Conservation (phyloP, 1,139 yeast species). For the Debaryomyces subglobosus region DNA sequence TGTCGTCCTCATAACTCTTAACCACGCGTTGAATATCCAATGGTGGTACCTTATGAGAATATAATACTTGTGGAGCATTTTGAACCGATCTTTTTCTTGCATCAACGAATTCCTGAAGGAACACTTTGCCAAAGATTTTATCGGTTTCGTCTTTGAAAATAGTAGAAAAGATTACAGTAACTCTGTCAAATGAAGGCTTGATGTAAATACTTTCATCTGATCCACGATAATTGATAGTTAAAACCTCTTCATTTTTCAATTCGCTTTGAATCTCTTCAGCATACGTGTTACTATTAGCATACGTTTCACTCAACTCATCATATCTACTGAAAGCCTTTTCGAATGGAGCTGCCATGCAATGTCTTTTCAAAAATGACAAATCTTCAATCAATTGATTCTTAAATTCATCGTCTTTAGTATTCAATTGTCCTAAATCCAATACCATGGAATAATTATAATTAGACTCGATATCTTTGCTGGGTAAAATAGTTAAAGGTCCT, state of each 20-base stretch:
- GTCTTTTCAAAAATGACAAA: constrained; percentile 77
- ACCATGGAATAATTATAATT: constrained; percentile 84
- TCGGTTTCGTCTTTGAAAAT: constrained; percentile 97
- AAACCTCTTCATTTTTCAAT: constrained; percentile 57
- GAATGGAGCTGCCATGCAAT: constrained; percentile 91
- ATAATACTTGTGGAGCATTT: constrained; percentile 97
- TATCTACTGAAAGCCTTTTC: constrained; percentile 82
- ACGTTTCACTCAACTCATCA: constrained; percentile 63
- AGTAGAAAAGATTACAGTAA: constrained; percentile 94
- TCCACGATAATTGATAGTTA: constrained; percentile 85
- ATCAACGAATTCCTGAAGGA: constrained; percentile 93
- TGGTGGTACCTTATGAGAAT: constrained; percentile 90
- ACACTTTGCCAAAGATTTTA: constrained; percentile 91
- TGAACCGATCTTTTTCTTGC: constrained; percentile 96
- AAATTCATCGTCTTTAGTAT: constrained; percentile 45
- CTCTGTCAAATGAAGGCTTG: constrained; percentile 92
- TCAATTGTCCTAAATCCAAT: constrained; percentile 58
- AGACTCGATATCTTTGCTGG: constrained; percentile 52
- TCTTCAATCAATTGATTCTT: constrained; percentile 57
- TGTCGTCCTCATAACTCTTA: constrained; percentile 45
- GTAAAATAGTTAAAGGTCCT: constrained; percentile 31
- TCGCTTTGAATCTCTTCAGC: constrained; percentile 54
- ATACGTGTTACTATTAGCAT: constrained; percentile 51
- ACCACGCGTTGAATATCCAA: constrained; percentile 66
- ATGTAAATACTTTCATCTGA: constrained; percentile 83